Percentiles rank a stretch among this genome's conserved stretches.
These are phyloP conservation scores for Cubamyces sp. DNA, from an alignment of 768 basidiomycete genomes.

Conservation along the genomic window DNA sequence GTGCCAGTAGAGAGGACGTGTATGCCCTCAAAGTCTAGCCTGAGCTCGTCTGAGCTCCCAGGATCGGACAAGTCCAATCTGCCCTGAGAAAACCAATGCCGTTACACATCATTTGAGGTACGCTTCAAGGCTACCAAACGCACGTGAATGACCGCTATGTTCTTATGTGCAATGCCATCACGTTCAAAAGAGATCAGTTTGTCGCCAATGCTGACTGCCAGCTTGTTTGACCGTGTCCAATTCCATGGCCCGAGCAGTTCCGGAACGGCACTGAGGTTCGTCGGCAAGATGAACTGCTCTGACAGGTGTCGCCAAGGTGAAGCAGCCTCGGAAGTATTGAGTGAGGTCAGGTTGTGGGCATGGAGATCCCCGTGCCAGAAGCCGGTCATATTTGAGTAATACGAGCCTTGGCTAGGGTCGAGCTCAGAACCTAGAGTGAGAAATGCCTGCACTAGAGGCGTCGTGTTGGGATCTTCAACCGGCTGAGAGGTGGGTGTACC, in stretches of 20 bases:
- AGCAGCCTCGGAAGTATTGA: slow-evolving; percentile 41
- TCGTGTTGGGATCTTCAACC: slow-evolving; percentile 10
- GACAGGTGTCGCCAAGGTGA: slow-evolving; percentile 56
- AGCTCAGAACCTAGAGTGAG: slow-evolving; percentile 6
- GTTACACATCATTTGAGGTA: background rate
- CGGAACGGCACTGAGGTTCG: slow-evolving; percentile 55
- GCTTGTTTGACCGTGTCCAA: slow-evolving; percentile 66
- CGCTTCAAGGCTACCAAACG: slow-evolving; percentile 27
- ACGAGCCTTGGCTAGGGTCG: slow-evolving; percentile 17
- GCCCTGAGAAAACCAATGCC: slow-evolving; percentile 49
- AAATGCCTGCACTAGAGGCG: slow-evolving; percentile 13
- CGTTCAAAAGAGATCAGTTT: slow-evolving; percentile 47
- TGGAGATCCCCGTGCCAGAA: slow-evolving; percentile 68
- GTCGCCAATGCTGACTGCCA: slow-evolving; percentile 70
- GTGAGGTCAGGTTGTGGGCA: slow-evolving; percentile 66
- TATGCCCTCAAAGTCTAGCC: slow-evolving; percentile 76
- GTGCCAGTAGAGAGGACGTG: slow-evolving; percentile 76
- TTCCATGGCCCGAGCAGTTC: slow-evolving; percentile 64
- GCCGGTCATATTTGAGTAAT: slow-evolving; percentile 68
- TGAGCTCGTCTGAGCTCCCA: slow-evolving; percentile 56
- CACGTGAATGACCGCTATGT: slow-evolving; percentile 68
- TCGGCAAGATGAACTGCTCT: slow-evolving; percentile 52
- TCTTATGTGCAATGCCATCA: slow-evolving; percentile 36
- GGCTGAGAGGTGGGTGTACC: slow-evolving; percentile 2
- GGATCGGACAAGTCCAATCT: slow-evolving; percentile 68